Conservation (phyloP, 2,329 filamentous ascomycete genomes). For the Thielaviopsis euricoi region DNA sequence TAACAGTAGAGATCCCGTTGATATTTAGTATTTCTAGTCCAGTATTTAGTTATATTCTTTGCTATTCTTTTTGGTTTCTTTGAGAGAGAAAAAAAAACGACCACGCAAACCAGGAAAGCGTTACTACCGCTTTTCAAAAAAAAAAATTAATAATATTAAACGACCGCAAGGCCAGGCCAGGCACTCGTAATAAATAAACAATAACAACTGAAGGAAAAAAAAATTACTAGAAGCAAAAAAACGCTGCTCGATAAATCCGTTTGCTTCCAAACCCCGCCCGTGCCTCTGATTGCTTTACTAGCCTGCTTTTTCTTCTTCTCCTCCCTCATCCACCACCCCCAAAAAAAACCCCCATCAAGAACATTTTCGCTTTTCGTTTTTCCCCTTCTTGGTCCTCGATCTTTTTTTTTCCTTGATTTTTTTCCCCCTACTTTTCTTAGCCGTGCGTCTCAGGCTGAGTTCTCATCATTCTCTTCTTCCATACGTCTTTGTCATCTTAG, state of each 20-base stretch:
- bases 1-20: no score
- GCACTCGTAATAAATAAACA: background rate
- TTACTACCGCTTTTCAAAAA: background rate
- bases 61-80: background rate
- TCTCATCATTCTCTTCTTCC: conserved; percentile 4
- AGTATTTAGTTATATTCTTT: background rate
- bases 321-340: conserved; percentile 12
- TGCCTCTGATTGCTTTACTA: conserved; percentile 1
- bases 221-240: background rate
- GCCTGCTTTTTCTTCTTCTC: conserved; percentile 10
- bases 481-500: conserved; percentile 3
- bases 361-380: background rate
- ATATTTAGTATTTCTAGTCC: background rate
- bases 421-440: conserved; percentile 13
- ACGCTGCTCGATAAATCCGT: background rate
- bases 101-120: background rate
- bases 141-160: no score
- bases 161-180: background rate
- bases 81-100: background rate
- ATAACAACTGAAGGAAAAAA: background rate
- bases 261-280: conserved; percentile 11
- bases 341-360: background rate
- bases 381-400: conserved; percentile 2
- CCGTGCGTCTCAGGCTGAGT: conserved; percentile 8
- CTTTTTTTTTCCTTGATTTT: conserved; percentile 11